Evolutionary conservation across 257 asterid species (phyloP).

Genomic region (Ballota nigra): DNA sequence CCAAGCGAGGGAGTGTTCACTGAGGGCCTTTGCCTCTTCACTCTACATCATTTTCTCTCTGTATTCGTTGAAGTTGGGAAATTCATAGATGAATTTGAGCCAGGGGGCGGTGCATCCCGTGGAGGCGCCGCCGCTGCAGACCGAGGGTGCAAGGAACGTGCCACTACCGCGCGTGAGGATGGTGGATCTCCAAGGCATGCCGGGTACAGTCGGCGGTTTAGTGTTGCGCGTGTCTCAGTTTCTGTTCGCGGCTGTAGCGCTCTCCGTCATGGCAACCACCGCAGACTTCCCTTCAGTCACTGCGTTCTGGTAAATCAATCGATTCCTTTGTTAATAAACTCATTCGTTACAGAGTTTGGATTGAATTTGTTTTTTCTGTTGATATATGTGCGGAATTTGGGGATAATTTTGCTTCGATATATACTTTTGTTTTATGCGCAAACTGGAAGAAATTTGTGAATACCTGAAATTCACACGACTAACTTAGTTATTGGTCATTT

Average conservation of each 20-base stretch:
- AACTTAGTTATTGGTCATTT: not conserved
- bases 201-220: slow-evolving; percentile 89
- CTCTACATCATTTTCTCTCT: not conserved
- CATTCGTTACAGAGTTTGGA: no score
- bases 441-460: no score
- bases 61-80: slow-evolving; percentile 23
- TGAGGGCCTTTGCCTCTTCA: not conserved
- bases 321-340: not conserved
- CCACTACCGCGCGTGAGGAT: slow-evolving; percentile 78
- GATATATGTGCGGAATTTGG: slow-evolving; percentile 3
- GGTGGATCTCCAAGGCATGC: slow-evolving; percentile 97
- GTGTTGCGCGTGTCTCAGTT: slow-evolving; percentile 72
- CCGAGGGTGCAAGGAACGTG: slow-evolving; percentile 74
- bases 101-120: slow-evolving; percentile 95
- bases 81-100: slow-evolving; percentile 62
- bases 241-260: slow-evolving; percentile 70
- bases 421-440: no score
- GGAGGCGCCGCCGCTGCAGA: slow-evolving; percentile 90
- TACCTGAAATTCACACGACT: slow-evolving; percentile 4
- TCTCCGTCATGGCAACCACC: slow-evolving; percentile 88
- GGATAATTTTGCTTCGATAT: not conserved
- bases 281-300: slow-evolving; percentile 97
- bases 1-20: slow-evolving; percentile 8
- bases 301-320: slow-evolving; percentile 73
- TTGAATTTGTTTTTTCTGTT: no score